A percentile compares a stretch with the other conserved stretches of the same genome.
Evolutionary conservation across 2,329 filamentous ascomycete species (phyloP).

Genomic region (Aspergillus sp.): DNA sequence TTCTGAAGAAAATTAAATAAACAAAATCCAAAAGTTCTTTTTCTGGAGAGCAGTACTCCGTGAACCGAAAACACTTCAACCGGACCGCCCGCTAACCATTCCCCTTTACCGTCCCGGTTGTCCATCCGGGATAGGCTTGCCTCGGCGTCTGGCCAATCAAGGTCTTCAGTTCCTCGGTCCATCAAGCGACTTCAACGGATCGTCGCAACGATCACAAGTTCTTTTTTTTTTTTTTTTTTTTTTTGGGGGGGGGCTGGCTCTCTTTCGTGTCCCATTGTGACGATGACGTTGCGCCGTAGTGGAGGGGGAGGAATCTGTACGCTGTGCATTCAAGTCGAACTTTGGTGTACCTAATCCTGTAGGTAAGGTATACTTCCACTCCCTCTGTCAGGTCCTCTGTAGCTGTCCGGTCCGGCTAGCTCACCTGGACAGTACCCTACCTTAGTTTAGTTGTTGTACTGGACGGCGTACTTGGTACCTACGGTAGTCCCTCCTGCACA

Average conservation of each 20-base stretch:
- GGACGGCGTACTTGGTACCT: background rate
- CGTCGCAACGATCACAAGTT: constrained; percentile 5
- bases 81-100: constrained; percentile 9
- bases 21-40: too few species aligned
- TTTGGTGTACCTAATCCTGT: too few species aligned
- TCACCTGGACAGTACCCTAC: too few species aligned
- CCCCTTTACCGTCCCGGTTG: constrained; percentile 10
- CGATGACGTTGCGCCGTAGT: background rate
- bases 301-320: background rate
- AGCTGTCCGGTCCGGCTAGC: too few species aligned
- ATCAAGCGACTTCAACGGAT: constrained; percentile 16
- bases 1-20: background rate
- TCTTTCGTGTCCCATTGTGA: background rate
- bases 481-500: background rate
- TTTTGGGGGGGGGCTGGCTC: background rate
- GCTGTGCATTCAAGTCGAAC: background rate
- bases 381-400: background rate
- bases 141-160: constrained; percentile 15
- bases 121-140: constrained; percentile 7
- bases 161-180: background rate
- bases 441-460: background rate
- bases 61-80: constrained; percentile 2
- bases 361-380: background rate
- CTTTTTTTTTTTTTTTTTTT: background rate
- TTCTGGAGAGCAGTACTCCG: background rate